Conservation (phyloP, 768 basidiomycete species). For the Gautieria morchelliformis region DNA sequence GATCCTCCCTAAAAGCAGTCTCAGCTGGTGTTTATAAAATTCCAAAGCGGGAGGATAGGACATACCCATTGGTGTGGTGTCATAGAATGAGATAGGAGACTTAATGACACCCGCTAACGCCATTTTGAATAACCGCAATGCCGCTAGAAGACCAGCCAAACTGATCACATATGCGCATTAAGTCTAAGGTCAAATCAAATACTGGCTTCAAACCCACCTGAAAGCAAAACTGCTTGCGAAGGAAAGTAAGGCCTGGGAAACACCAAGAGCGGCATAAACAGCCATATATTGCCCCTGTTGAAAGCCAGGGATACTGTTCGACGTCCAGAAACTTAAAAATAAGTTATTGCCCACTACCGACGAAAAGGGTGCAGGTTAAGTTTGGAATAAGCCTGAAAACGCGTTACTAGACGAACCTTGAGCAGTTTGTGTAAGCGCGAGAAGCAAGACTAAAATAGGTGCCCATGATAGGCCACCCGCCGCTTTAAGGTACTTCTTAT, state of each 20-base stretch:
- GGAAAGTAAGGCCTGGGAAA: slow-evolving; percentile 39
- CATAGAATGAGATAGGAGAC: slow-evolving; percentile 60
- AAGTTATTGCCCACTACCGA: slow-evolving; percentile 48
- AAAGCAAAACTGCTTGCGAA: slow-evolving; percentile 42
- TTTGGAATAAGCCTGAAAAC: not conserved
- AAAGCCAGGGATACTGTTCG: slow-evolving; percentile 43
- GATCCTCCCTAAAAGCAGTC: slow-evolving; percentile 35
- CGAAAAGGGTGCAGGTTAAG: not conserved
- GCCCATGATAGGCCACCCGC: slow-evolving; percentile 39
- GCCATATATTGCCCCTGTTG: slow-evolving; percentile 60
- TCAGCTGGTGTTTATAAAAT: not conserved
- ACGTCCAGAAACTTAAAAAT: slow-evolving; percentile 69
- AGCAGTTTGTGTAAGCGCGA: slow-evolving; percentile 39
- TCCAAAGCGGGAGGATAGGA: not conserved
- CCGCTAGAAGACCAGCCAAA: slow-evolving; percentile 26
- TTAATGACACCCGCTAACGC: slow-evolving; percentile 48
- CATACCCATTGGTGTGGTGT: slow-evolving; percentile 60
- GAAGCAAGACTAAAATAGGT: slow-evolving; percentile 34
- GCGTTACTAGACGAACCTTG: slow-evolving; percentile 28
- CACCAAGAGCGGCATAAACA: slow-evolving; percentile 36
- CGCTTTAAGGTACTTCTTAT: slow-evolving; percentile 35
- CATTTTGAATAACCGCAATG: slow-evolving; percentile 39
- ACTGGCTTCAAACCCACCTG: slow-evolving; percentile 27
- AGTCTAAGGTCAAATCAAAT: not conserved
- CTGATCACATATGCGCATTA: slow-evolving; percentile 8